Base-by-base conservation (phyloP, 345 rosid species). In the Arabis alpina region DNA sequence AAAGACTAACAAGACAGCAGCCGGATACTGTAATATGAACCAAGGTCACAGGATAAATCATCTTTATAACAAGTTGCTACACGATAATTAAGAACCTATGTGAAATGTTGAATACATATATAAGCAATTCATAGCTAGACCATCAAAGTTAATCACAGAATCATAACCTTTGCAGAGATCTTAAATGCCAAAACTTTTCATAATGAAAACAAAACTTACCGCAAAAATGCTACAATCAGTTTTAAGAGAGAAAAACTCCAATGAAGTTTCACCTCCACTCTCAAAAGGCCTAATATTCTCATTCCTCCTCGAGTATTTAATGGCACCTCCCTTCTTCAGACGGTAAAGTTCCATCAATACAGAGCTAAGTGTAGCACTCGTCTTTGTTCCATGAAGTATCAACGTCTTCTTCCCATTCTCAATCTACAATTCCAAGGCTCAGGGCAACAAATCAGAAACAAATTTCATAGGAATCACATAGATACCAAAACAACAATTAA, bases 381-480 rank as follows among this genome's bases (percentile, higher is more conserved):
- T 84, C 80, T 89, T 91, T 25, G 94, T 87, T n/a, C 97, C 98
- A 71, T 89, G 93, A 50, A 94, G 92, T 58, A 94, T 78, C 81
- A 94, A 84, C 0, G 98, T 89, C 86, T 91, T 94, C 90, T 82
- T 94, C 83, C 95, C 97, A 5, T 82, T 87, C 67, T 94, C 99
- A 42, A 94, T 87, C 99, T 94, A 70, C 58, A 48, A 45, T 50
- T 27, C n/a, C 40, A 1, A 59, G 10, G 2, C 47, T 24, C 3
- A 34, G 13, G 34, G 10, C 6, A 63, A 24, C 23, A 28, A 58
- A 40, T 69, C n/a, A 54, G 5, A 41, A 24, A 16, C 61, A 67
- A 61, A 27, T 28, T 32, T 10, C 10, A 37, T 3, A 34, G 5
- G 4, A 37, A 66, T 39, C 7, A 8, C 24, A 14, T 11, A 32